Conservation (phyloP, 129 eudicot genomes). For the Chrysanthemum lavandulifolium region DNA sequence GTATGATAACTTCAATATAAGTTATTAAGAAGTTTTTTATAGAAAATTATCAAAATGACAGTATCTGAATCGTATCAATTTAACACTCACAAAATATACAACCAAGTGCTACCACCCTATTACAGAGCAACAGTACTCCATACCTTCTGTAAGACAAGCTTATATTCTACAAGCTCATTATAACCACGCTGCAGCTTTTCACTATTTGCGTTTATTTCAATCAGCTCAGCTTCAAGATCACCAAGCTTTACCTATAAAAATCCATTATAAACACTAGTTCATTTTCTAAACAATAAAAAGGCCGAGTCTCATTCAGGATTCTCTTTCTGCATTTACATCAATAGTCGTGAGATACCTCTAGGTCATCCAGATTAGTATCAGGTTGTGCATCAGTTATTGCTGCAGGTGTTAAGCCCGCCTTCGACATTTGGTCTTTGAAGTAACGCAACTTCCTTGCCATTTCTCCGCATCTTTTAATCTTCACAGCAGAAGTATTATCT, state of each 20-base stretch:
- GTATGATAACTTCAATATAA: neutral
- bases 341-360: slow-evolving; percentile 57
- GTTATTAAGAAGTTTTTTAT: neutral
- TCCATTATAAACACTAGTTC: slow-evolving; percentile 14
- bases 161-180: slow-evolving; percentile 86
- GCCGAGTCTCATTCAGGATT: slow-evolving; percentile 4
- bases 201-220: slow-evolving; percentile 77
- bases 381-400: slow-evolving; percentile 37
- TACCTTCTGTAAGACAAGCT: slow-evolving; percentile 87
- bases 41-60: neutral
- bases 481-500: slow-evolving; percentile 14
- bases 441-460: slow-evolving; percentile 88
- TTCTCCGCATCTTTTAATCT: slow-evolving; percentile 93
- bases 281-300: neutral
- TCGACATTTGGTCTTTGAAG: slow-evolving; percentile 74
- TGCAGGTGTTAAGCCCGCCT: slow-evolving; percentile 67
- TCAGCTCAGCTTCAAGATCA: slow-evolving; percentile 85
- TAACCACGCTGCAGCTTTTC: slow-evolving; percentile 83
- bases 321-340: neutral
- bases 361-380: slow-evolving; percentile 59
- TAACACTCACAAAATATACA: neutral
- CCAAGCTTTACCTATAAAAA: slow-evolving; percentile 66
- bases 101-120: no score
- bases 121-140: neutral
- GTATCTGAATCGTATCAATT: no score